phyloP scores from a whole-genome alignment of 768 basidiomycete genomes.

The Tylopilus cervinicoccineus region DNA sequence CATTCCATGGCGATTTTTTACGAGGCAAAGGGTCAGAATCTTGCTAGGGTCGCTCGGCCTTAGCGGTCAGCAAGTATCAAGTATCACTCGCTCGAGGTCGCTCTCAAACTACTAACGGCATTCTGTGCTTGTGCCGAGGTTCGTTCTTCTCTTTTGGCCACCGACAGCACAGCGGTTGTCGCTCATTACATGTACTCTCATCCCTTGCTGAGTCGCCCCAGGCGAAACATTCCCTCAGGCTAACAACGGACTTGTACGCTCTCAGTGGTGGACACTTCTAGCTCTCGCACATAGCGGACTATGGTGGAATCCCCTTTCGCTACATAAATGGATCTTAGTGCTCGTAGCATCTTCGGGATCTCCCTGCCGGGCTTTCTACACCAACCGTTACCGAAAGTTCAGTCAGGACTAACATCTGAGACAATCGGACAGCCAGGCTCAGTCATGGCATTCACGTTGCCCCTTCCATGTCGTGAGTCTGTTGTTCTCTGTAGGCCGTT shows the following conservation, averaged over 20 bases:
- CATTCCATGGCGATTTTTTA: neutral
- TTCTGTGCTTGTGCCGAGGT: constrained; percentile 4
- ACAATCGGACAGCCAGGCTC: neutral
- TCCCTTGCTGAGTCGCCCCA: neutral
- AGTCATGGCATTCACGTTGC: neutral
- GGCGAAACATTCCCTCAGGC: too few relatives aligned
- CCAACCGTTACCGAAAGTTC: neutral
- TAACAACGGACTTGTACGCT: neutral
- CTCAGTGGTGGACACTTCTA: neutral
- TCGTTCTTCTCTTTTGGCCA: neutral
- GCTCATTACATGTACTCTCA: neutral
- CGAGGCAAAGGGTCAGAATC: neutral
- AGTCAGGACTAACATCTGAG: neutral
- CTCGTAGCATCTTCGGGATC: neutral
- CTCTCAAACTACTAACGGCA: constrained; percentile 10
- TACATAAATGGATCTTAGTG: neutral
- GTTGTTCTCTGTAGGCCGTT: neutral
- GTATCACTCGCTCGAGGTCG: neutral
- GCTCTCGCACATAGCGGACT: neutral
- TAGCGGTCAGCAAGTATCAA: neutral
- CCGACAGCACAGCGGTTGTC: neutral
- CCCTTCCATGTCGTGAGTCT: neutral
- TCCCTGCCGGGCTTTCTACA: neutral
- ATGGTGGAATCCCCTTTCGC: neutral
- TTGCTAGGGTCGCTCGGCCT: neutral